Percentiles rank a stretch among this genome's conserved stretches.
Evolutionary conservation across 2,329 filamentous ascomycete species (phyloP).

Genomic region (Clonostachys chloroleuca): DNA sequence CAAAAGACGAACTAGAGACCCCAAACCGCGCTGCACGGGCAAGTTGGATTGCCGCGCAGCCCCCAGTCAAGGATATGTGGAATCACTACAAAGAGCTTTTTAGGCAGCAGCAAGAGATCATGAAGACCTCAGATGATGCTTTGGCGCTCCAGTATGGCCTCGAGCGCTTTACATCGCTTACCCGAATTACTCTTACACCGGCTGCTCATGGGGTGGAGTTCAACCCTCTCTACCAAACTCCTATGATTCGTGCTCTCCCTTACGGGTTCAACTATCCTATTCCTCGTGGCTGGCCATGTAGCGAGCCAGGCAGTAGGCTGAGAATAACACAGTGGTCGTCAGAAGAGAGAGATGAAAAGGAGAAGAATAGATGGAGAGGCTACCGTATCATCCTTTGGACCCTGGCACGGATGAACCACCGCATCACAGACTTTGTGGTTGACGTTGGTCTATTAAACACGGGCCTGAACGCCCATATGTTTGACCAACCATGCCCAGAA

Average conservation of each 20-base stretch:
- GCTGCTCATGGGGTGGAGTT: conserved; percentile 23
- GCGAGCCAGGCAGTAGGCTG: too few species aligned
- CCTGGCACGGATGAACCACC: conserved; percentile 4
- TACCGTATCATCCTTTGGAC: conserved; percentile 12
- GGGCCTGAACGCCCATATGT: conserved; percentile 18
- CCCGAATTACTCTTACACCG: conserved; percentile 24
- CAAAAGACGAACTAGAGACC: too few species aligned
- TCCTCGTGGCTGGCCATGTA: conserved; percentile 20
- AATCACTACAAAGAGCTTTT: too few species aligned
- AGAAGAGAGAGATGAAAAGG: background rate
- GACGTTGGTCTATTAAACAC: conserved; percentile 15
- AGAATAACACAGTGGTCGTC: too few species aligned
- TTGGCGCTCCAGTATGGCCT: conserved; percentile 19
- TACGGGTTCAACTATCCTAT: conserved; percentile 28
- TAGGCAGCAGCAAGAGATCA: background rate
- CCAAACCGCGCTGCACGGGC: too few species aligned
- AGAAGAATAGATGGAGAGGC: conserved; percentile 15
- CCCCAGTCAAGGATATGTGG: too few species aligned
- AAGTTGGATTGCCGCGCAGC: too few species aligned
- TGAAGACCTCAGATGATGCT: conserved; percentile 15
- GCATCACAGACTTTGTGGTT: conserved; percentile 22
- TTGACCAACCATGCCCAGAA: conserved; percentile 14
- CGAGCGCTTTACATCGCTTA: conserved; percentile 19
- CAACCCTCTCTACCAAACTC: conserved; percentile 26
- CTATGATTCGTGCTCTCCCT: conserved; percentile 27